A percentile compares a stretch with the other conserved stretches of the same genome.
These are phyloP conservation scores for Plasmodium adleri DNA, from an alignment of 169 alveolate species.

Conservation along the genomic window DNA sequence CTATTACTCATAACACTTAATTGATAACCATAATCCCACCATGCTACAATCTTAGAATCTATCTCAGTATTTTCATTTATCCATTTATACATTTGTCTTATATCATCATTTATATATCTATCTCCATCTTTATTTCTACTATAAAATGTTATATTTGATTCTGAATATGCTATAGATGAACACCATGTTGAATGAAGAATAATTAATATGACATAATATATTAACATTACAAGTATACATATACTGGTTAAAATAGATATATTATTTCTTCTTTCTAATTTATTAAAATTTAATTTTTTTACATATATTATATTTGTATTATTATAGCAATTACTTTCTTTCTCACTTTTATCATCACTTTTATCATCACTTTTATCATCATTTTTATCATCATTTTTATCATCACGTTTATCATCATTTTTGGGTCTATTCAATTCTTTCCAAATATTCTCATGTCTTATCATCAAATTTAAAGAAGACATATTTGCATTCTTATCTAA, in stretches of 20 bases:
- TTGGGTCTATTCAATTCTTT: not conserved
- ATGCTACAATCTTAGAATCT: constrained; percentile 94
- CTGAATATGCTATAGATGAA: constrained; percentile 81
- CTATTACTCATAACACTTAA: constrained; percentile 97
- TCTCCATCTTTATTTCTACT: constrained; percentile 88
- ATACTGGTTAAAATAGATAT: constrained; percentile 30
- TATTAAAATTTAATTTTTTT: constrained; percentile 11
- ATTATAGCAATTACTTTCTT: not conserved
- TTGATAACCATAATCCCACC: constrained; percentile 99
- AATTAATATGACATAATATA: constrained; percentile 20
- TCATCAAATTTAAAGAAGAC: not conserved
- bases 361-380: not conserved
- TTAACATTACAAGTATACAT: constrained; percentile 1
- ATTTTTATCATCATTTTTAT: not conserved
- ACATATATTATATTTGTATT: not conserved
- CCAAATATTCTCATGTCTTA: not conserved
- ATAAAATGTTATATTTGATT: constrained; percentile 75
- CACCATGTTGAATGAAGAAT: constrained; percentile 80
- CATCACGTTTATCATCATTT: not conserved
- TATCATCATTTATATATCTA: constrained; percentile 96
- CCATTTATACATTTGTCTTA: constrained; percentile 99
- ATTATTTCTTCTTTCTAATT: not conserved
- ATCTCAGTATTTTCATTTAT: constrained; percentile 94
- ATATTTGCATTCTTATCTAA: not conserved
- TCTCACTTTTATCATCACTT: not conserved